Evolutionary conservation across 768 basidiomycete species (phyloP), one percentile per base, ranked within the genome.

Genomic region (Russula olivacea): DNA sequence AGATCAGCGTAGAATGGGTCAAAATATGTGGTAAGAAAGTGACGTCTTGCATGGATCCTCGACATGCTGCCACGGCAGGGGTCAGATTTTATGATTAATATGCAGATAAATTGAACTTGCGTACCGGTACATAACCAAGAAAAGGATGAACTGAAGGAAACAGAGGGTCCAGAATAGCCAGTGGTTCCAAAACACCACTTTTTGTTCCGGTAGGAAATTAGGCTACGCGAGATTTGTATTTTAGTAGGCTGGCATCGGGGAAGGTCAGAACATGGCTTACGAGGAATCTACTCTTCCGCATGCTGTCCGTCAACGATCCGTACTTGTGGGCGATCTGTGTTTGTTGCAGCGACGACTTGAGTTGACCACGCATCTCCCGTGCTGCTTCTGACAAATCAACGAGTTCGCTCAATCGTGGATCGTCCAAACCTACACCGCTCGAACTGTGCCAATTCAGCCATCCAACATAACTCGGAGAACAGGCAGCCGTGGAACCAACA

Each of bases 1-100:
- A 89, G 78, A 69, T 89, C 85, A 17, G 87, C 85, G 71, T 88
- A 82, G 74, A 88, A 83, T 61, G 89, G 86, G 71, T 92, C 88
- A 69, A 87, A 89, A 68, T 89, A 91, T 62, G 81, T 85, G 64
- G 84, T 87, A 68, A 89, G 77, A 73, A 88, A 91, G 34, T 83
- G 75, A 25, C 81, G 76, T 69, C 72, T 78, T 50, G 86, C 82
- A 53, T 76, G 78, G 34, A 72, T 71, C 52, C 74, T 68, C 63
- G 79, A 78, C 68, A 83, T 65, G 67, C 88, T 84, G 64, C 50
- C 50, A 58, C 36, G 0, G 21, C 41, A 43, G 34, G 47, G 56
- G 41, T 63, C 48, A 40, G 34, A 54, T 21, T 15, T 30, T 12
- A 23, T 12, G 19, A 19, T n/a, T 25, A 43, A 11, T 34, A 34